These are phyloP conservation scores for Ulota crispa DNA, from an alignment of 225 moss, liverwort and hornwort genomes.

Conservation along the genomic window DNA sequence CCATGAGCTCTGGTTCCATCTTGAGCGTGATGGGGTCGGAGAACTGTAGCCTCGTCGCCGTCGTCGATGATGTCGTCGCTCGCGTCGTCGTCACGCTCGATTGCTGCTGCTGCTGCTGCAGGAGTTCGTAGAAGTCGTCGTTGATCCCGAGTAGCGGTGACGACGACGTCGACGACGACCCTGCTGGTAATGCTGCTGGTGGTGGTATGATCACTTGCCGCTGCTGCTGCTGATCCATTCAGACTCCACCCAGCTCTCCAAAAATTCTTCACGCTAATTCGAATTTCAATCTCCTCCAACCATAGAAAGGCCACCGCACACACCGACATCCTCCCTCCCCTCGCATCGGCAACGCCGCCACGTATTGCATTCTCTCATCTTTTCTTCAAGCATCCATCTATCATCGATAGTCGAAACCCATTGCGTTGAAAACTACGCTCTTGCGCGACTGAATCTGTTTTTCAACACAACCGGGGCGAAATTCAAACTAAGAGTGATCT, in stretches of 20 bases:
- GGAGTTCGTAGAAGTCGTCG: slow-evolving; percentile 72
- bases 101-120: slow-evolving; percentile 42
- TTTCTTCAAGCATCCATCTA: too few relatives aligned
- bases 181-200: not conserved
- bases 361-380: not conserved
- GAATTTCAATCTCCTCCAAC: not conserved
- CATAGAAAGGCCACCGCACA: too few relatives aligned
- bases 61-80: not conserved
- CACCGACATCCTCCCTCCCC: not conserved
- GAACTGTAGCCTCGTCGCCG: not conserved
- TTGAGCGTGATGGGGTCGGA: slow-evolving; percentile 27
- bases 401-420: too few relatives aligned
- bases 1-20: slow-evolving; percentile 51
- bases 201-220: not conserved
- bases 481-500: too few relatives aligned
- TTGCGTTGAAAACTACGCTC: too few relatives aligned
- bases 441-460: too few relatives aligned
- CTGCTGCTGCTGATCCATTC: slow-evolving; percentile 17
- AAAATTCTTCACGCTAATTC: too few relatives aligned
- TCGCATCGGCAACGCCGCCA: not conserved
- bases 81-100: not conserved
- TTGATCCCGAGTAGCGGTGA: slow-evolving; percentile 17
- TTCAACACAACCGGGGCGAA: too few relatives aligned
- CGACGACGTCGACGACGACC: slow-evolving; percentile 32
- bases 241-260: not conserved